A percentile compares a stretch with the other conserved stretches of the same genome.
Conservation (phyloP, 1,284 basidiomycete species). For the Rhodofomes roseus region DNA sequence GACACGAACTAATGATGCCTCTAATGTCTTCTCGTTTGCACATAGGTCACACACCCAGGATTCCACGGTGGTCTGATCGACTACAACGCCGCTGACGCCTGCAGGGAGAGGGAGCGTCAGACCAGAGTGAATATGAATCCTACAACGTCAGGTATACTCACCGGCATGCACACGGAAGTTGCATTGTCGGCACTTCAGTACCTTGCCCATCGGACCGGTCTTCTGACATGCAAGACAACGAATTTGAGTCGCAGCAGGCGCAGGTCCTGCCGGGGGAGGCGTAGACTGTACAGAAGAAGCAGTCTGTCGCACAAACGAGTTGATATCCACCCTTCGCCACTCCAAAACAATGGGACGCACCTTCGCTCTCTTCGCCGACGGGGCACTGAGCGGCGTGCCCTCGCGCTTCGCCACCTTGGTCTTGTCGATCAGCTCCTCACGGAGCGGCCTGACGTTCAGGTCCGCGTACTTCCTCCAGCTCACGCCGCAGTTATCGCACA, state of each 20-base stretch:
- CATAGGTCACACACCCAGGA: conserved; percentile 86
- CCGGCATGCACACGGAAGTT: conserved; percentile 69
- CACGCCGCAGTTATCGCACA: conserved; percentile 79
- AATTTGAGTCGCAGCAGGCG: conserved; percentile 51
- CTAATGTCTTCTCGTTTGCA: conserved; percentile 72
- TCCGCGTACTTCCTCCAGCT: conserved; percentile 91
- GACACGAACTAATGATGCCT: conserved; percentile 67
- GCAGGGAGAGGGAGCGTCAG: conserved; percentile 2
- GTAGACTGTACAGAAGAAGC: conserved; percentile 44
- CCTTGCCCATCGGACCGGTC: conserved; percentile 68
- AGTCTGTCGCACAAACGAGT: conserved; percentile 35
- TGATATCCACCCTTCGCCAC: background rate
- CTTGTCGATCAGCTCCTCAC: conserved; percentile 56
- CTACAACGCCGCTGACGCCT: conserved; percentile 68
- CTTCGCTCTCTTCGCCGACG: conserved; percentile 63
- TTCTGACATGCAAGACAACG: conserved; percentile 76
- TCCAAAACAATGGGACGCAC: conserved; percentile 37
- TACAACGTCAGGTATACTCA: conserved; percentile 23
- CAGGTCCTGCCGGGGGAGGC: conserved; percentile 52
- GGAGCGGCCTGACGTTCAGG: conserved; percentile 64
- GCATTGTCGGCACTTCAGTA: conserved; percentile 79
- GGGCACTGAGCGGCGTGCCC: conserved; percentile 67
- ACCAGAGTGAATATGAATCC: no score
- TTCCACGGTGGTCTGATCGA: conserved; percentile 57
- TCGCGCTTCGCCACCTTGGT: conserved; percentile 72